Evolutionary conservation across 148 eudicot species (phyloP).

Genomic region (Rhododendron ferrugineum): DNA sequence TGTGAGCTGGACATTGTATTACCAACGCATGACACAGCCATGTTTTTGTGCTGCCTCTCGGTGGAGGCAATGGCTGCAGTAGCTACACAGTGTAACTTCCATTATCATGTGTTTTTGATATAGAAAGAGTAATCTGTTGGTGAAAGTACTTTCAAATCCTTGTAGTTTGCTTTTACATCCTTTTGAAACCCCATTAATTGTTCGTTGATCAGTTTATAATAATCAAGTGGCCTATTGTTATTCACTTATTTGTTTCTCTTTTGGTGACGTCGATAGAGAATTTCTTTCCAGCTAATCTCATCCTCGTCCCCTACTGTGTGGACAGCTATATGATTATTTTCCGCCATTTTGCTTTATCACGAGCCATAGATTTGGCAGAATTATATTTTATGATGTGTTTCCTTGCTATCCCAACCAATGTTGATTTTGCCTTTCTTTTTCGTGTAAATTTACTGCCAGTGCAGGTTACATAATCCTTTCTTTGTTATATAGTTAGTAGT

Average conservation of each 20-base stretch:
- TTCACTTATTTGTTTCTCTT: background rate
- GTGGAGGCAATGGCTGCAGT: background rate
- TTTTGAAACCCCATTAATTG: background rate
- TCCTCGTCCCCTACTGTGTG: background rate
- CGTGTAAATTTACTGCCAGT: background rate
- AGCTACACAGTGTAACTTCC: background rate
- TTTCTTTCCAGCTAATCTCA: background rate
- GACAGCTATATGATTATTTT: background rate
- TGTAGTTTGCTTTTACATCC: background rate
- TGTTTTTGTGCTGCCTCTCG: no score
- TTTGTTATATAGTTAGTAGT: background rate
- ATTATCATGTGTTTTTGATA: background rate
- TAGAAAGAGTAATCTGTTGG: no score
- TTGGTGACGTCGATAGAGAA: background rate
- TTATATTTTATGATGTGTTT: background rate
- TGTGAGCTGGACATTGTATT: background rate
- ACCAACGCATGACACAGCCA: no score
- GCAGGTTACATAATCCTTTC: background rate
- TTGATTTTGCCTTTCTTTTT: background rate
- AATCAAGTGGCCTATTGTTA: background rate
- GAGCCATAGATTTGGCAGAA: background rate
- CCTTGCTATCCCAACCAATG: background rate
- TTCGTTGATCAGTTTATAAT: background rate
- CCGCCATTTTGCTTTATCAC: background rate
- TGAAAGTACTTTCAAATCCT: background rate